Conservation (phyloP, 345 rosid species). For the Garcia nutans region DNA sequence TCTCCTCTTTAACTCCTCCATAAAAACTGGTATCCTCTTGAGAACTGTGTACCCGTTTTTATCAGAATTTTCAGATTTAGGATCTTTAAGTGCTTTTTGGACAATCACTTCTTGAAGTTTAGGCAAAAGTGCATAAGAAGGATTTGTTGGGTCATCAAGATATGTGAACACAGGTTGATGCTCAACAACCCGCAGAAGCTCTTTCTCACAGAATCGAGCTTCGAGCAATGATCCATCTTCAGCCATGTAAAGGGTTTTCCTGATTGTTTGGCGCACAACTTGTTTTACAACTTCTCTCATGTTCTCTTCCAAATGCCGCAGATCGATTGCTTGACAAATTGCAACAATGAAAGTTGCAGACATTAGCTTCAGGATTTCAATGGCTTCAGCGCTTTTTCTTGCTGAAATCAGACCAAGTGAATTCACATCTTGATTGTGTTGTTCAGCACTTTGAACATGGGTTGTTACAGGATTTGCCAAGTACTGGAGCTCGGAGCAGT, state of each 20-base stretch:
- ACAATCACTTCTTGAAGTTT: slow-evolving; percentile 43
- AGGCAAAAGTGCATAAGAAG: slow-evolving; percentile 38
- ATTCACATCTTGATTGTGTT: slow-evolving; percentile 56
- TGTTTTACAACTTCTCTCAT: slow-evolving; percentile 37
- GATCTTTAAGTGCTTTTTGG: too few relatives aligned
- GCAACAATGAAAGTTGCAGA: too few relatives aligned
- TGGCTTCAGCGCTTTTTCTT: too few relatives aligned
- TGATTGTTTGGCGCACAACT: slow-evolving; percentile 27
- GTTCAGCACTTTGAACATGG: slow-evolving; percentile 54
- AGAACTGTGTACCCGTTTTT: slow-evolving; percentile 34
- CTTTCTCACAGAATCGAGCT: slow-evolving; percentile 46
- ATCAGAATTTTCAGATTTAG: too few relatives aligned
- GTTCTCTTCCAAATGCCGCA: too few relatives aligned
- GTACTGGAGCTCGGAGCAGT: slow-evolving; percentile 57
- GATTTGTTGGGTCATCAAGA: slow-evolving; percentile 45
- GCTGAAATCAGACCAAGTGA: slow-evolving; percentile 52
- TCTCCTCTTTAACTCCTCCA: slow-evolving; percentile 39
- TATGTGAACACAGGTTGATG: slow-evolving; percentile 46
- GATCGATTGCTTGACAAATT: too few relatives aligned
- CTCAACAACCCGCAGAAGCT: slow-evolving; percentile 41
- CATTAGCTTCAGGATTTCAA: too few relatives aligned
- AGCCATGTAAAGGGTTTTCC: slow-evolving; percentile 40
- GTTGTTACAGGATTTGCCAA: slow-evolving; percentile 51
- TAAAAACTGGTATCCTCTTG: slow-evolving; percentile 39
- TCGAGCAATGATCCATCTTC: slow-evolving; percentile 46